Evolutionary conservation across 164 flowering plant species (phyloP).

Genomic region (Buxus sempervirens): DNA sequence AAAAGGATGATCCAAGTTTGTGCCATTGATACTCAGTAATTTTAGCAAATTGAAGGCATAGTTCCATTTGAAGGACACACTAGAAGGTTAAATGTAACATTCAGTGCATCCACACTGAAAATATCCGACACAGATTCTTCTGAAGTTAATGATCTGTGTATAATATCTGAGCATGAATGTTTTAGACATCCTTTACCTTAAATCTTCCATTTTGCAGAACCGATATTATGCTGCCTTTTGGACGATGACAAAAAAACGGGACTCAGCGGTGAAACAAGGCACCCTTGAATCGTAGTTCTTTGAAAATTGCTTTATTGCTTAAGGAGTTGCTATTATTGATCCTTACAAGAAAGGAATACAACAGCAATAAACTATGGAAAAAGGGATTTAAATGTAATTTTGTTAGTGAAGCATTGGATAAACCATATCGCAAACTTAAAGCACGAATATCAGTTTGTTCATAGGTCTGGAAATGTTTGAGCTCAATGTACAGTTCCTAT

Average conservation of each 20-base stretch:
- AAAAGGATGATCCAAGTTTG: neutral
- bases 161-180: neutral
- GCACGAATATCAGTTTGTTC: too few species aligned
- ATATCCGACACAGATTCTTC: neutral
- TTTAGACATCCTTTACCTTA: neutral
- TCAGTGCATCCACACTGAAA: neutral
- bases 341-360: too few species aligned
- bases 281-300: neutral
- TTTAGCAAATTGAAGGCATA: neutral
- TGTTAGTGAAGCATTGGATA: too few species aligned
- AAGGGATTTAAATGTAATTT: too few species aligned
- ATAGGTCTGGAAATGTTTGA: too few species aligned
- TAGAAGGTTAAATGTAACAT: neutral
- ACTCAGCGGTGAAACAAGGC: too few species aligned
- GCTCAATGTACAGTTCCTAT: too few species aligned
- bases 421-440: too few species aligned
- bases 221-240: conserved; percentile 80
- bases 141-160: neutral
- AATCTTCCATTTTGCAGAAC: conserved; percentile 51
- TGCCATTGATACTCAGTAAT: neutral
- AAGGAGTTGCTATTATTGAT: neutral
- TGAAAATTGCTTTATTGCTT: neutral
- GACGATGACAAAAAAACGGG: conserved; percentile 69
- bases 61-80: neutral
- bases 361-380: too few species aligned